Base-by-base conservation (phyloP, 441 rosid genomes). In the Bruguiera hainesii region DNA sequence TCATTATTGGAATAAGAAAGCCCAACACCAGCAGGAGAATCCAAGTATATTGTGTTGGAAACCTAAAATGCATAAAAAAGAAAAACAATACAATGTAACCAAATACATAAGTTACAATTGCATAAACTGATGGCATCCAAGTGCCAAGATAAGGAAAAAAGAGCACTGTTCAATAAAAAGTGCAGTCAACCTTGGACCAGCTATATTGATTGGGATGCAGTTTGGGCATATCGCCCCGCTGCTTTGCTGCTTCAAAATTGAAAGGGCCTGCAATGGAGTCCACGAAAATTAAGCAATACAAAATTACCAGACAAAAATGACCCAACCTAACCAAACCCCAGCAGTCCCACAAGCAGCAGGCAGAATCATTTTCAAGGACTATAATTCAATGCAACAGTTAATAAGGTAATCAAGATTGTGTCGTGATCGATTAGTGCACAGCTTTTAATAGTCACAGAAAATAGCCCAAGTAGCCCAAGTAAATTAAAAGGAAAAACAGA, bases 1-100 rank as follows among this genome's bases (percentile, higher is more conserved):
- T 18, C 9, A 50, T 83, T 75, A 52, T 82, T 73, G n/a, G 97
- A 89, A 76, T 91, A 89, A 8, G 98, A 94, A 20, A 82, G 63
- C 3, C 98, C 97, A 46, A 89, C 97, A 71, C 96, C 98, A 62
- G 86, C 87, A 5, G 93, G 97, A 55, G 95, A 85, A 74, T 87
- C 97, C 68, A 90, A 73, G 79, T 91, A 91, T 78, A 89, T 72
- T 19, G 89, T 68, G 71, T 69, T 88, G 39, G 98, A 93, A 55
- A 93, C 96, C 98, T 93, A 75, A 72, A 48, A 60, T 21, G n/a
- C 51, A 67, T 71, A 72, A 6, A 63, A 3, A 18, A 28, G 39
- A 3, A 19, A 33, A 21, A 35, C 53, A 11, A 33, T 23, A 28
- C 15, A n/a, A 35, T 4, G 31, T 23, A 16, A n/a, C 4, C 7